Conservation (phyloP, 495 filamentous ascomycete genomes). For the Thermothielavioides terrestris region DNA sequence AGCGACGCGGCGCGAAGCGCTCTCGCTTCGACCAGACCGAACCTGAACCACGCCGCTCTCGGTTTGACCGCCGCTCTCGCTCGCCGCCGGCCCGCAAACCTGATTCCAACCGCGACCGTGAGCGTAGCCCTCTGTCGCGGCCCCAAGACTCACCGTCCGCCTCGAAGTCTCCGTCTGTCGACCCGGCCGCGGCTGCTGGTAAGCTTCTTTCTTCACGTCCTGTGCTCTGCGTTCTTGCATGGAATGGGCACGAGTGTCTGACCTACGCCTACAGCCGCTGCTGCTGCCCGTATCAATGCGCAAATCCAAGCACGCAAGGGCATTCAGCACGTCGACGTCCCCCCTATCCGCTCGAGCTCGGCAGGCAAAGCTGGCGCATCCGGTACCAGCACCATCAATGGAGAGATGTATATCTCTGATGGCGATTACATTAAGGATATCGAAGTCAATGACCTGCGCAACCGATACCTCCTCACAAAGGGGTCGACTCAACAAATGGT, state of each 20-base stretch:
- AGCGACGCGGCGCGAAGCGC: slow-evolving; percentile 64
- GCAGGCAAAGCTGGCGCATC: slow-evolving; percentile 14
- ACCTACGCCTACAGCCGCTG: slow-evolving; percentile 55
- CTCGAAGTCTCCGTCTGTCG: slow-evolving; percentile 38
- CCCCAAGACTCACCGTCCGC: slow-evolving; percentile 45
- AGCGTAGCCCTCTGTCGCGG: slow-evolving; percentile 67
- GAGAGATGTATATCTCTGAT: slow-evolving; percentile 87
- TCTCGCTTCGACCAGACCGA: slow-evolving; percentile 90
- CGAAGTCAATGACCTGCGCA: slow-evolving; percentile 95
- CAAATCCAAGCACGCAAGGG: slow-evolving; percentile 87
- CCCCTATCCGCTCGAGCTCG: slow-evolving; percentile 60
- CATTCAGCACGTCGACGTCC: slow-evolving; percentile 89
- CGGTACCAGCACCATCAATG: slow-evolving; percentile 48
- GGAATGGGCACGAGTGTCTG: slow-evolving; percentile 13
- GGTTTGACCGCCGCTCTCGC: slow-evolving; percentile 80
- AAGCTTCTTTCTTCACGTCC: slow-evolving; percentile 14
- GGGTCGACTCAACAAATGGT: slow-evolving; percentile 98
- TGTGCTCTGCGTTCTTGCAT: not conserved
- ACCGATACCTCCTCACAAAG: slow-evolving; percentile 96
- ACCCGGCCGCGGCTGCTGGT: slow-evolving; percentile 87
- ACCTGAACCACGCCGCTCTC: slow-evolving; percentile 64
- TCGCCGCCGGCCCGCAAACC: slow-evolving; percentile 58
- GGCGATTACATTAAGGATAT: slow-evolving; percentile 98
- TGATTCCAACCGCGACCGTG: slow-evolving; percentile 60
- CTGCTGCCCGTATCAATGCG: slow-evolving; percentile 89